Percentiles rank a stretch among this genome's conserved stretches.
These are phyloP conservation scores for Rhynchosporium secalis DNA, from an alignment of 2,329 filamentous ascomycete species.

Conservation along the genomic window DNA sequence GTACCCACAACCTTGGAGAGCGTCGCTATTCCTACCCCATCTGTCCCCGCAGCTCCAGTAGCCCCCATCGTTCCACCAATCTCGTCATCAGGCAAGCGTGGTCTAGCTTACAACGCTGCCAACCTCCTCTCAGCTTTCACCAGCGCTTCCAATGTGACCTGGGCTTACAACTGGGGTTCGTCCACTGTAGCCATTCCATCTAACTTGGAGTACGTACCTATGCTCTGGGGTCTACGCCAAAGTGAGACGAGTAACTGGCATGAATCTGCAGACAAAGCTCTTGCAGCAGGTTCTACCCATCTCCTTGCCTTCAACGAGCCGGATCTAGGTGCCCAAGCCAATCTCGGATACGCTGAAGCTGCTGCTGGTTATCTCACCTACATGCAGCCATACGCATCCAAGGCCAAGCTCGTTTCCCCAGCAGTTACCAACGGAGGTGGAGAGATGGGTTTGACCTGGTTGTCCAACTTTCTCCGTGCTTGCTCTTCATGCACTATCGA, in stretches of 20 bases:
- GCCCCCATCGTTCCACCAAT: slow-evolving; percentile 11
- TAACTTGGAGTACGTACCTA: slow-evolving; percentile 62
- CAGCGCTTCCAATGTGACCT: slow-evolving; percentile 48
- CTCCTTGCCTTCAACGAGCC: slow-evolving; percentile 74
- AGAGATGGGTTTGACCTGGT: slow-evolving; percentile 46
- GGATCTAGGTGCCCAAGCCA: slow-evolving; percentile 60
- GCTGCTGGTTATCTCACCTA: slow-evolving; percentile 44
- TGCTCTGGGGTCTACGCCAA: slow-evolving; percentile 57
- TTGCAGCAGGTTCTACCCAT: slow-evolving; percentile 54
- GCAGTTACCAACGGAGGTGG: slow-evolving; percentile 49
- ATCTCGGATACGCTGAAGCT: slow-evolving; percentile 43
- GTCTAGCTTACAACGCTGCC: slow-evolving; percentile 66
- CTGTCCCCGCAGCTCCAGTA: slow-evolving; percentile 4
- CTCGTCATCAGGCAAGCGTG: slow-evolving; percentile 50
- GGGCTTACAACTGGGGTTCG: slow-evolving; percentile 71
- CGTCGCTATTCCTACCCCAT: slow-evolving; percentile 8
- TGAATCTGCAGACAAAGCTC: slow-evolving; percentile 50
- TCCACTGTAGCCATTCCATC: slow-evolving; percentile 42
- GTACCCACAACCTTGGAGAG: slow-evolving; percentile 11
- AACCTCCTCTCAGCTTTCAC: slow-evolving; percentile 53
- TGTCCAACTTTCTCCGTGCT: slow-evolving; percentile 45
- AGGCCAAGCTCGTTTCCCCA: slow-evolving; percentile 48
- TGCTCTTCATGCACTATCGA: slow-evolving; percentile 48
- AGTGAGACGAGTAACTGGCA: slow-evolving; percentile 53
- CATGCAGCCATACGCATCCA: slow-evolving; percentile 47